These are phyloP conservation scores for Hyparrhenia diplandra DNA, from an alignment of 176 grass and related monocot species.

Conservation along the genomic window DNA sequence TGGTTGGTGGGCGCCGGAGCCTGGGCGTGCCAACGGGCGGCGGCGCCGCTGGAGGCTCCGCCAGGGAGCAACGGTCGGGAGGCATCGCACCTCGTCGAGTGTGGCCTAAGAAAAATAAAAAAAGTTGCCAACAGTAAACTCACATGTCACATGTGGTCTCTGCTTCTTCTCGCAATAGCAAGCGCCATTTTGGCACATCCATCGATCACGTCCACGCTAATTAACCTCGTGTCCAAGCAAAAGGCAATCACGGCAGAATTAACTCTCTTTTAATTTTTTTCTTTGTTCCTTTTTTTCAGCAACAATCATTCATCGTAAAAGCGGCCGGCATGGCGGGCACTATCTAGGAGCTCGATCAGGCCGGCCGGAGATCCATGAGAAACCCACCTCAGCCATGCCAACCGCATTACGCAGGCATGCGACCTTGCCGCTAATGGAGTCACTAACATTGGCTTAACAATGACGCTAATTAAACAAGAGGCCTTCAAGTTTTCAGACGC, in stretches of 20 bases:
- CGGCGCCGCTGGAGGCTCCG: no score
- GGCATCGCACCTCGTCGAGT: no score
- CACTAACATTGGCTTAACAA: slow-evolving; percentile 5
- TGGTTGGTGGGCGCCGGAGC: no score
- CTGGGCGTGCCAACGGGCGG: no score
- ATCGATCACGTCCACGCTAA: not conserved
- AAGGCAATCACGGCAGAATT: not conserved
- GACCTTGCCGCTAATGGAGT: not conserved
- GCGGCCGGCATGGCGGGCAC: slow-evolving; percentile 42
- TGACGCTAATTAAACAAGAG: slow-evolving; percentile 2
- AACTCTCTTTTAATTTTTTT: not conserved
- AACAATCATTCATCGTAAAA: slow-evolving; percentile 18
- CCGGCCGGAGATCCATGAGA: slow-evolving; percentile 11
- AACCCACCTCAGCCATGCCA: slow-evolving; percentile 36
- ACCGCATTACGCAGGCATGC: not conserved
- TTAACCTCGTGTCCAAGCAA: slow-evolving; percentile 20
- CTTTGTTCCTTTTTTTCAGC: not conserved
- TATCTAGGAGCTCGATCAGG: slow-evolving; percentile 16
- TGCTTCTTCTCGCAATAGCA: not conserved
- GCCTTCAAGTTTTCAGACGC: slow-evolving; percentile 11
- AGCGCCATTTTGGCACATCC: not conserved
- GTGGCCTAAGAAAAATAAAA: no score
- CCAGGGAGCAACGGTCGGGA: no score
- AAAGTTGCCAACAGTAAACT: no score
- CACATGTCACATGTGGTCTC: no score